Evolutionary conservation across 2,329 filamentous ascomycete genomes (phyloP), one percentile per base, ranked within the genome.

Genomic region (Fusarium virguliforme): DNA sequence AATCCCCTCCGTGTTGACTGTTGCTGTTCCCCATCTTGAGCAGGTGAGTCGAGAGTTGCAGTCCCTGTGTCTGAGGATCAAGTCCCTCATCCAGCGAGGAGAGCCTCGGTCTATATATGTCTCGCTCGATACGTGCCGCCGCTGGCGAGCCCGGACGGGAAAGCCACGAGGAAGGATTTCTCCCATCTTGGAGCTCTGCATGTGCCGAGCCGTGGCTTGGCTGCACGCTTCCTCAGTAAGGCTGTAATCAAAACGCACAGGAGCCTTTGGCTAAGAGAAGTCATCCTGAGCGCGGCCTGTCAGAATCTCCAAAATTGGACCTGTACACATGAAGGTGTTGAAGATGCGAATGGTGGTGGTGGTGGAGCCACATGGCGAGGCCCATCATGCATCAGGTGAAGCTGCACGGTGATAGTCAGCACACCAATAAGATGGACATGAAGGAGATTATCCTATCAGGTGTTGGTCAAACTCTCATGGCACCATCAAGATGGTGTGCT

Each of bases 1-100:
- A 75, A 30, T 46, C 8, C 28, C 26, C 59, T 55, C 61, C 55
- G 12, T 57, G 50, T 28, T 48, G 60, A 38, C 74, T 75, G 22
- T 67, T 55, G 26, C 46, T 61, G 34, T 74, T 74, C 4, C 72
- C 74, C 74, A 76, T 76, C 15, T n/a, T 68, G 62, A 55, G 50
- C 35, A 59, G 38, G 32, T 26, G 50, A 40, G 32, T 24, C 43
- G 15, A 57, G 46, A 55, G 50, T 60, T 18, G 32, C 53, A 48
- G 43, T 43, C 60, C 64, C 10, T 59, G 50, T 46, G 48, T 57
- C n/a, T 70, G 58, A 41, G 26, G 18, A 40, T 41, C 4, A 48
- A 12, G 9, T 9, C 37, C 59, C 43, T 18, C 10, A 26, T 15
- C 34, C 5, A 30, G 55, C 4, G 12, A 43, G 70, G 60, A 73